phyloP scores from a whole-genome alignment of 306 rosid genomes.

The Ziziphus jujuba region DNA sequence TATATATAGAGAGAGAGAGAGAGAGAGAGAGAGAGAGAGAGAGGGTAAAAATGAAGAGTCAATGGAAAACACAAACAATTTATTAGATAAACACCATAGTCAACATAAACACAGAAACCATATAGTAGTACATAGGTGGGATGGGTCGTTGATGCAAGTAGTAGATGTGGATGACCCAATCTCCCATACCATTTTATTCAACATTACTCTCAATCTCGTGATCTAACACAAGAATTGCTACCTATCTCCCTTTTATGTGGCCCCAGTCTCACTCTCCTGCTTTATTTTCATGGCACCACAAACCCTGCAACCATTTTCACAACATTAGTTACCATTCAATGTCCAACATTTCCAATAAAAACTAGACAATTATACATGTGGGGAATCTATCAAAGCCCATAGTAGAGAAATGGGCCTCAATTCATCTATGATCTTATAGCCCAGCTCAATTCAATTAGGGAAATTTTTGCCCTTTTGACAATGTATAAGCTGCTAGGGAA shows the following conservation, averaged over 20 bases:
- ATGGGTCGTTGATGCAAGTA: neutral
- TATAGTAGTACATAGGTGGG: neutral
- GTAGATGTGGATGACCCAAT: neutral
- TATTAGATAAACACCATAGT: neutral
- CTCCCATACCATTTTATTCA: slow-evolving; percentile 1
- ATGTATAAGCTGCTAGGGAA: no score
- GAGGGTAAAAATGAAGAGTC: neutral
- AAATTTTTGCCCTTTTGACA: no score
- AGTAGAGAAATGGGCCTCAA: no score
- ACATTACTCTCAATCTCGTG: neutral
- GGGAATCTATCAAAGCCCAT: no score
- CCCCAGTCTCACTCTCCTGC: neutral
- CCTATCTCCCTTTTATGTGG: neutral
- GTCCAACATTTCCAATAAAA: no score
- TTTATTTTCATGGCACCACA: slow-evolving; percentile 39
- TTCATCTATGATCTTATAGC: no score
- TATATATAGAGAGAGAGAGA: neutral
- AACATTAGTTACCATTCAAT: neutral
- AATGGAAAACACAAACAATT: neutral
- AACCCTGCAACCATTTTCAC: slow-evolving; percentile 28
- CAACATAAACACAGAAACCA: neutral
- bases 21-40: no score
- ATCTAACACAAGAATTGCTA: neutral
- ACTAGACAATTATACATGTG: neutral
- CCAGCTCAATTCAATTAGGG: no score